Conservation (phyloP, 176 grass and related monocot genomes). For the Urochloa ruziziensis region DNA sequence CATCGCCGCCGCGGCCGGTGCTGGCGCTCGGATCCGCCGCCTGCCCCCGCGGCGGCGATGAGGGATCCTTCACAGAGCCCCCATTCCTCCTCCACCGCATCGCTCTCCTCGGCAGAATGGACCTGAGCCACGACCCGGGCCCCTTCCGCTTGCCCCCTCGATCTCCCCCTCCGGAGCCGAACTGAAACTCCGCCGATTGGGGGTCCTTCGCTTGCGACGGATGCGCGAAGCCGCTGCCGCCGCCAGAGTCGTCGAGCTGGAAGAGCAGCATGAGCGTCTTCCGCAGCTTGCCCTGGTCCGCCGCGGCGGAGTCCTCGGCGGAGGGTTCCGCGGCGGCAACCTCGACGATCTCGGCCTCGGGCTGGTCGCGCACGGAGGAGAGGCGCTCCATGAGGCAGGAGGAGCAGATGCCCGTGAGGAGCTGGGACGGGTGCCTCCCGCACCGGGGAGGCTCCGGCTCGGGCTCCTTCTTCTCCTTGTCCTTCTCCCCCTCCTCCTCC, state of each 20-base stretch:
- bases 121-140: constrained; percentile 50
- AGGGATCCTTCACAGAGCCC: constrained; percentile 17
- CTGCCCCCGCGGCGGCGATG: constrained; percentile 9
- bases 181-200: background rate
- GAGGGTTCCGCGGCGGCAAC: background rate
- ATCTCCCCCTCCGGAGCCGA: constrained; percentile 12
- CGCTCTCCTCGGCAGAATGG: constrained; percentile 44
- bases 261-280: constrained; percentile 87
- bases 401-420: constrained; percentile 81
- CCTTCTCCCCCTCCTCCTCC: background rate
- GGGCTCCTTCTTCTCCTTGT: background rate
- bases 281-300: constrained; percentile 43
- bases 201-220: constrained; percentile 2
- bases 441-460: constrained; percentile 30
- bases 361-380: constrained; percentile 53
- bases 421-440: constrained; percentile 64
- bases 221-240: background rate
- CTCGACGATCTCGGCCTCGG: constrained; percentile 72
- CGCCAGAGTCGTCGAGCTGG: constrained; percentile 70
- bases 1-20: background rate
- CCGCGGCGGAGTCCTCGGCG: background rate
- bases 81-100: constrained; percentile 32
- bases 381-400: constrained; percentile 88
- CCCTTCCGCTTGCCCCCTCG: constrained; percentile 40
- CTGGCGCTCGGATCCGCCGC: constrained; percentile 12